phyloP scores from a whole-genome alignment of 163 green algal genomes.

The Chloromonas sp. region DNA sequence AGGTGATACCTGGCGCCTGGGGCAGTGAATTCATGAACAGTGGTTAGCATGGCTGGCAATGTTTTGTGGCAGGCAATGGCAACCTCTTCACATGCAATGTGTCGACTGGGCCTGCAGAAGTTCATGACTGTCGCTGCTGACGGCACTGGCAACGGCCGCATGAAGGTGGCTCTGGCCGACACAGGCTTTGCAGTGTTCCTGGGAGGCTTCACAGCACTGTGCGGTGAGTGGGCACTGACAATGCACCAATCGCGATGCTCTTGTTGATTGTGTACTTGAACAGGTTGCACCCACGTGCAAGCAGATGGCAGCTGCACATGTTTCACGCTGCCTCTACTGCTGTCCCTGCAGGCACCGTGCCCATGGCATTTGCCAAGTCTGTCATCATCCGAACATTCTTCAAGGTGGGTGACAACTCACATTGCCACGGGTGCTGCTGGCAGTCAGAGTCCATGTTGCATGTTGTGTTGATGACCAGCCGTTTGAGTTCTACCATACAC shows the following conservation, averaged over 20 bases:
- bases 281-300: neutral
- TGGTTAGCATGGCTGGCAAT: too few species aligned
- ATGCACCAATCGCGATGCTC: too few species aligned
- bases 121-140: slow-evolving; percentile 22
- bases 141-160: slow-evolving; percentile 25
- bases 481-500: too few species aligned
- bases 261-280: too few species aligned
- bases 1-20: too few species aligned
- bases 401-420: too few species aligned
- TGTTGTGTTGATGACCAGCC: too few species aligned
- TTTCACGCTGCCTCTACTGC: neutral
- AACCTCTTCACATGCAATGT: neutral
- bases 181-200: slow-evolving; percentile 36
- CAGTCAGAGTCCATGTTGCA: too few species aligned
- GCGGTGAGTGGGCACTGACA: neutral
- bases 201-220: slow-evolving; percentile 29
- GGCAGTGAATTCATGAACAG: too few species aligned
- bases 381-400: slow-evolving; percentile 35
- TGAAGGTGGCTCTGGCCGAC: slow-evolving; percentile 22
- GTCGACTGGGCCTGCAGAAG: neutral
- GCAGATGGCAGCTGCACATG: neutral
- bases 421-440: too few species aligned
- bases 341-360: slow-evolving; percentile 17
- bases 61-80: neutral
- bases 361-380: slow-evolving; percentile 18